Evolutionary conservation across 2,329 filamentous ascomycete genomes (phyloP).

Genomic region (Pseudocercospora cruenta): DNA sequence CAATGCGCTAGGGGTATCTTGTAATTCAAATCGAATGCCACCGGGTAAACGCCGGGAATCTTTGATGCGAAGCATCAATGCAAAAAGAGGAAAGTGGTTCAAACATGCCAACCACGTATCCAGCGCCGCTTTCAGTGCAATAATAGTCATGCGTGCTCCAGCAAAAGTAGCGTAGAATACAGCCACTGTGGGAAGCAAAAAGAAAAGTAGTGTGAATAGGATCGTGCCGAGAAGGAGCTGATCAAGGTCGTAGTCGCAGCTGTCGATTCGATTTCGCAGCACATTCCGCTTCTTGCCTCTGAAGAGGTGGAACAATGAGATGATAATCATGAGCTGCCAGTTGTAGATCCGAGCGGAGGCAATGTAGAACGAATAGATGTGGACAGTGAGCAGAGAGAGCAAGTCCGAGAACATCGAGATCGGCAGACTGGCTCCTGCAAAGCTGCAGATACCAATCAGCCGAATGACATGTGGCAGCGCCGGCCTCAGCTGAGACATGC

Average conservation of each 20-base stretch:
- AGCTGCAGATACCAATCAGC: conserved; percentile 91
- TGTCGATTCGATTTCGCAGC: conserved; percentile 94
- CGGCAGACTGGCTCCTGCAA: conserved; percentile 94
- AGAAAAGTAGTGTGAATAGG: conserved; percentile 92
- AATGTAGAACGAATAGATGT: conserved; percentile 98
- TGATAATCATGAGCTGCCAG: conserved; percentile 96
- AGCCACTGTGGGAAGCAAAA: conserved; percentile 88
- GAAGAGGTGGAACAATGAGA: conserved; percentile 97
- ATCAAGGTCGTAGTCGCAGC: conserved; percentile 97
- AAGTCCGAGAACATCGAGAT: conserved; percentile 95
- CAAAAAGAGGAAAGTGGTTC: conserved; percentile 97
- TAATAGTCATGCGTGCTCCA: conserved; percentile 90
- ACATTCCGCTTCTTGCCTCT: conserved; percentile 98
- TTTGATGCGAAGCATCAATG: conserved; percentile 92
- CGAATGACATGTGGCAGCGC: conserved; percentile 84
- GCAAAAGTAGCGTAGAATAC: conserved; percentile 98
- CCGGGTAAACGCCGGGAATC: conserved; percentile 87
- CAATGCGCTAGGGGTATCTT: conserved; percentile 62
- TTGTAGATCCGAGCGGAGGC: conserved; percentile 96
- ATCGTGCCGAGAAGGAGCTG: conserved; percentile 96
- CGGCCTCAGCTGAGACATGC: conserved; percentile 76
- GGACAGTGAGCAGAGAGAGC: conserved; percentile 84
- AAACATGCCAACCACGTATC: conserved; percentile 91
- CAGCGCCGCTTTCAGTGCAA: conserved; percentile 84
- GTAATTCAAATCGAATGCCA: conserved; percentile 87